Evolutionary conservation across 805 yeast species (phyloP).

Genomic region (Metschnikowia vanudenii): DNA sequence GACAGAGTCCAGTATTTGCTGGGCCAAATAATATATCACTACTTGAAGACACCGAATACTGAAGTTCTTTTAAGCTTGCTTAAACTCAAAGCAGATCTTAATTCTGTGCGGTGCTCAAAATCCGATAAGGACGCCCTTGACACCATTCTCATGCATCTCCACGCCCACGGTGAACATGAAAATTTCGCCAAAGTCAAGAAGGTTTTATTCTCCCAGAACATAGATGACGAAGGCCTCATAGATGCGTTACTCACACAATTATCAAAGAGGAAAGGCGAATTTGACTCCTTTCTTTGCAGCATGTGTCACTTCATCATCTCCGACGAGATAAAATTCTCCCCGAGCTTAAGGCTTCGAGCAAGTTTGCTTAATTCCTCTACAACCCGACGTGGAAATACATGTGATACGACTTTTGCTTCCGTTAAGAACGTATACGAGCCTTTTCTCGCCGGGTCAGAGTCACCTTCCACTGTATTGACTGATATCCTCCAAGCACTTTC

Average conservation of each 20-base stretch:
- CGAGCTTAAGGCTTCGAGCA: conserved; percentile 23
- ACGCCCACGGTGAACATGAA: conserved; percentile 8
- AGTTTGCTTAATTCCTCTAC: conserved; percentile 4
- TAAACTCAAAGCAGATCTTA: conserved; percentile 26
- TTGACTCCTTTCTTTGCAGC: conserved; percentile 9
- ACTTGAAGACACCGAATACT: not conserved
- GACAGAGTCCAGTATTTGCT: conserved; percentile 9
- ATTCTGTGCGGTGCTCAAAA: conserved; percentile 11
- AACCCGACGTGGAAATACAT: not conserved
- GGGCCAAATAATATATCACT: not conserved
- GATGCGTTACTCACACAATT: conserved; percentile 19
- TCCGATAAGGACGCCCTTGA: conserved; percentile 9
- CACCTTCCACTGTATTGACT: not conserved
- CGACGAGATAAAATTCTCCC: conserved; percentile 26
- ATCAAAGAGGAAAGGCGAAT: not conserved
- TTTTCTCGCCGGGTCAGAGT: conserved; percentile 3
- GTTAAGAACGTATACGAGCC: conserved; percentile 1
- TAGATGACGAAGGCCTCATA: conserved; percentile 25
- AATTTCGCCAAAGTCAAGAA: conserved; percentile 9
- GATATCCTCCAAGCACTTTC: conserved; percentile 4
- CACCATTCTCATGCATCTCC: conserved; percentile 11
- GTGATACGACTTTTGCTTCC: not conserved
- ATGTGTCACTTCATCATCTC: conserved; percentile 19
- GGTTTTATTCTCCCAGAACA: conserved; percentile 20
- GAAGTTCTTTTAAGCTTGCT: conserved; percentile 19